These are phyloP conservation scores for Nigrospora sphaerica DNA, from an alignment of 2,329 filamentous ascomycete genomes.

Conservation along the genomic window DNA sequence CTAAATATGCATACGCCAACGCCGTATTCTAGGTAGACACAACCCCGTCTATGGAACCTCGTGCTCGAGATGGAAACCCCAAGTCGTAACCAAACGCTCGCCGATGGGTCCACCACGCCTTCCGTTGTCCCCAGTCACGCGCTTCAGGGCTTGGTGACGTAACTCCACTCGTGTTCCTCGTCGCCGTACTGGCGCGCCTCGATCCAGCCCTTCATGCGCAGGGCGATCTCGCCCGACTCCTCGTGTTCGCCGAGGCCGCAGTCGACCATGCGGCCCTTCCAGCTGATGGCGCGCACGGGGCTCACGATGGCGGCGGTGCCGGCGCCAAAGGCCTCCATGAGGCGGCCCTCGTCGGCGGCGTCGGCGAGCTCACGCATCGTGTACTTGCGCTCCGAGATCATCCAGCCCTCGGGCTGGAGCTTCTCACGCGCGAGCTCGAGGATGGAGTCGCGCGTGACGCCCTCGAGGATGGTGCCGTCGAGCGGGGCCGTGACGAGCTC, in stretches of 20 bases:
- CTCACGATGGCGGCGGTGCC: slow-evolving; percentile 93
- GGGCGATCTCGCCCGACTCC: slow-evolving; percentile 82
- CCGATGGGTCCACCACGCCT: not conserved
- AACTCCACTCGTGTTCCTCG: slow-evolving; percentile 87
- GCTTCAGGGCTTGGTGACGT: slow-evolving; percentile 28
- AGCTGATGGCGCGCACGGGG: slow-evolving; percentile 83
- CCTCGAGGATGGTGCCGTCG: slow-evolving; percentile 93
- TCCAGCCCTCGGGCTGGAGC: slow-evolving; percentile 81
- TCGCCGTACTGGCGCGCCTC: slow-evolving; percentile 94
- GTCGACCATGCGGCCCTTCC: slow-evolving; percentile 72
- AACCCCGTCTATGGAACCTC: too few relatives aligned
- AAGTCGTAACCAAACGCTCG: not conserved
- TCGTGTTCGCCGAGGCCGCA: slow-evolving; percentile 75
- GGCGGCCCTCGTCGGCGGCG: slow-evolving; percentile 73
- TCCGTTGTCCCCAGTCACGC: not conserved
- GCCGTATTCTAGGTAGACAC: too few relatives aligned
- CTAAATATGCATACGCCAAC: too few relatives aligned
- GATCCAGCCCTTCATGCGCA: slow-evolving; percentile 93
- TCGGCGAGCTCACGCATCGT: slow-evolving; percentile 82
- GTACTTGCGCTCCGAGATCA: slow-evolving; percentile 80
- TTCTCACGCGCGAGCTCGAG: slow-evolving; percentile 79
- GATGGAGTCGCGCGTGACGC: slow-evolving; percentile 88
- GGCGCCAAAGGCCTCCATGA: slow-evolving; percentile 89
- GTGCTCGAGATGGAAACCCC: too few relatives aligned
- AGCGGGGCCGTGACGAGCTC: slow-evolving; percentile 93